Base-by-base conservation (phyloP, 306 rosid species). In the Malus sylvestris region DNA sequence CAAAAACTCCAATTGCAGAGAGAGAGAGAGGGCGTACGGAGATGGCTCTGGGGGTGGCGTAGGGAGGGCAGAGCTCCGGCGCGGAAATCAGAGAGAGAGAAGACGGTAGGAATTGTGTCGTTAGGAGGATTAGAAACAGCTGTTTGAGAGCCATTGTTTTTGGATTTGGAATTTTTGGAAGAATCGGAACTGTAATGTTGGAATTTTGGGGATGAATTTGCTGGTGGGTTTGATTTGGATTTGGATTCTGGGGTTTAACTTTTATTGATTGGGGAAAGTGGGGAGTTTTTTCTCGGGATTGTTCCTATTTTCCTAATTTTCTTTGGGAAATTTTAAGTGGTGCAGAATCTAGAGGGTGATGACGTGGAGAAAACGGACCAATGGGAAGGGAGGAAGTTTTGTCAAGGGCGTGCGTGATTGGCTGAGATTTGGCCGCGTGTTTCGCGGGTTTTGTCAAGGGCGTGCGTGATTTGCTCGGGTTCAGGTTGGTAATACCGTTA, bases 11-110 rank as follows among this genome's bases (percentile, higher is more conserved):
- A 9, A 38, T 35, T 29, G 25, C 51, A 27, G 4, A 12, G 10
- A 13, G 38, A 57, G 38, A 27, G 35, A 27, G 19, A 30, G 30
- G 67, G 67, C 35, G 8, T 62, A 93, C 98, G 7, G 93, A 86
- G 38, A 94, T 68, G 3, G 98, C 89, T 65, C 88, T 86, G 14
- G 93, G 88, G 70, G 85, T 91, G 5, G 96, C 88, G 76, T 88
- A 82, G 1, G 87, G 85, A 12, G 90, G 78, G 23, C 62, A 81
- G 38, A 76, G 10, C 23, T 85, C 76, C 1, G 96, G 73, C 8
- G 87, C 0, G 16, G 96, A 85, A 64, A 67, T 58, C 35, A 73
- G 82, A 81, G 91, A 84, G 42, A 25, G 49, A 3, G 79, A 61
- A 1, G 79, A 61, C 9, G 63, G 40, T 22, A 45, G 32, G 57